A percentile compares a stretch with the other conserved stretches of the same genome.
These are phyloP conservation scores for Fusarium sp. DNA, from an alignment of 2,329 filamentous ascomycete species.

Conservation along the genomic window DNA sequence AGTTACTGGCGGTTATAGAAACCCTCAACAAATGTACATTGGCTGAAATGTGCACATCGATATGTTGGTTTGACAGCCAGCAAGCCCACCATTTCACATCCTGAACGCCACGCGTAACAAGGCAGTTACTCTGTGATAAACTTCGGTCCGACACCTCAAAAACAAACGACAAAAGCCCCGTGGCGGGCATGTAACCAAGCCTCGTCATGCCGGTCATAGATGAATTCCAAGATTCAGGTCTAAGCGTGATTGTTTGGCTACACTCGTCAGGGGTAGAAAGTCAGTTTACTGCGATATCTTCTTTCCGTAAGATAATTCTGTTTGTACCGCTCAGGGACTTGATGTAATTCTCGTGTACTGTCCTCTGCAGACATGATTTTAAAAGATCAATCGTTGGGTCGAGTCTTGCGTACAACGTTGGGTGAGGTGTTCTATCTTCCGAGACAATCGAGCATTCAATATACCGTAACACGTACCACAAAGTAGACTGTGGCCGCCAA, in stretches of 20 bases:
- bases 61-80: constrained; percentile 4
- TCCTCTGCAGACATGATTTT: background rate
- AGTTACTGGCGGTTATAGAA: background rate
- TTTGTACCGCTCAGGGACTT: background rate
- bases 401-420: background rate
- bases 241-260: background rate
- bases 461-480: constrained; percentile 4
- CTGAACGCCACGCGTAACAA: constrained; percentile 2
- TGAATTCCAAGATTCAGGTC: background rate
- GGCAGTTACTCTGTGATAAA: constrained; percentile 5
- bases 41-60: background rate
- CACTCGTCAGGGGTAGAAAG: background rate
- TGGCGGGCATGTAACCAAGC: background rate
- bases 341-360: background rate
- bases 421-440: background rate
- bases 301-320: background rate
- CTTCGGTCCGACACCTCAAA: background rate
- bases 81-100: background rate
- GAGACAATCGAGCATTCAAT: background rate
- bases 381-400: too few relatives aligned
- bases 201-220: constrained; percentile 7
- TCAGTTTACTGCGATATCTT: background rate
- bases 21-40: background rate
- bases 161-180: background rate
- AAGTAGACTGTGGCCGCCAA: background rate